Evolutionary conservation across 2,329 filamentous ascomycete genomes (phyloP), one percentile per base, ranked within the genome.

Genomic region (Clonostachys rosea): DNA sequence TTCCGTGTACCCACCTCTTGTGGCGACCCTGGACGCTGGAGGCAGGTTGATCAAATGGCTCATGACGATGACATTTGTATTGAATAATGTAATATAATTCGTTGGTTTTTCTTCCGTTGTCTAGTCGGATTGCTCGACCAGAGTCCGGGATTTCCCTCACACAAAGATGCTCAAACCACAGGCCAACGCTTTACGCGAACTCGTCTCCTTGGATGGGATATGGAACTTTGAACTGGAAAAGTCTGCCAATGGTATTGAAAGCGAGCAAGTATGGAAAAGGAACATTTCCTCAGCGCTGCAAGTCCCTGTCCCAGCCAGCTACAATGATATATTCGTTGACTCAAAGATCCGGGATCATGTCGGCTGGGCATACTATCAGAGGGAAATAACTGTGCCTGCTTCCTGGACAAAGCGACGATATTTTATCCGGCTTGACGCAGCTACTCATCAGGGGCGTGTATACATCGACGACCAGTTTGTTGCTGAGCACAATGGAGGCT

Each of bases 361-460:
- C 5, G 60, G 60, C 16, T 63, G 60, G 60, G 58, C 59, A 2
- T 61, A 58, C 47, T 63, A 63, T 44, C 60, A 63, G 44, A 50
- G 57, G 4, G 42, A 56, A 2, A 58, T 56, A 2, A 55, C 49
- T 2, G 50, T 63, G 2, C 59, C 60, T 5, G 9, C 24, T 30
- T 30, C 24, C 6, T 30, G 24, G 24, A 10, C 24, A 30, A 30
- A 30, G 24, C 42, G 47, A 13, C 61, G 64, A 5, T 58, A 76
- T 0, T 47, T 79, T 2, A 54, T 75, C 10, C 66, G 74, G n/a
- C 79, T 79, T 47, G 76, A 75, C 17, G 76, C 77, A 5, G 76
- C 79, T 5, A 76, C 80, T 53, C 79, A 80, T 51, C 71, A 79
- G 42, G 74, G 73, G 35, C 74, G 62, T 12, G 59, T 78, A 24